A percentile compares a stretch with the other conserved stretches of the same genome.
These are phyloP conservation scores for Danielia oregonensis DNA, from an alignment of 805 yeast species.

Conservation along the genomic window DNA sequence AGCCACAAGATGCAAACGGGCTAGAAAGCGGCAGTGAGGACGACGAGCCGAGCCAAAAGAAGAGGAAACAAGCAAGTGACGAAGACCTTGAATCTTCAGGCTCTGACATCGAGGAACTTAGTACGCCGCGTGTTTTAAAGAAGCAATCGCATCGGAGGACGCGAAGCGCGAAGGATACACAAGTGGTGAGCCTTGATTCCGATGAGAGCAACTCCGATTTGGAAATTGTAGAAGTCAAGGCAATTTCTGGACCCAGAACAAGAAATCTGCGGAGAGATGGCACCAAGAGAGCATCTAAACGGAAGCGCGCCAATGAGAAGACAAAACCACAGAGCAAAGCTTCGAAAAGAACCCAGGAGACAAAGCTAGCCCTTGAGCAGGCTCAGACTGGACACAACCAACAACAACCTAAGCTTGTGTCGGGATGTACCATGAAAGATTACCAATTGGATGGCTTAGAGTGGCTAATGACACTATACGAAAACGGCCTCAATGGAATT, in stretches of 20 bases:
- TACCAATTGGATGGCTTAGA: conserved; percentile 89
- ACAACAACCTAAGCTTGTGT: conserved; percentile 29
- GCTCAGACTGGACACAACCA: conserved; percentile 23
- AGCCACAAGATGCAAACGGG: conserved; percentile 9
- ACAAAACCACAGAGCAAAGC: background rate
- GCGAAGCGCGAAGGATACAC: no score
- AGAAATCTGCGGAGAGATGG: background rate
- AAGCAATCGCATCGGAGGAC: no score
- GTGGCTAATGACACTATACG: conserved; percentile 85
- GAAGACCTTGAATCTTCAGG: no score
- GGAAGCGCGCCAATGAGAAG: background rate
- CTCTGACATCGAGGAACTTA: conserved; percentile 1
- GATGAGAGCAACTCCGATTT: background rate
- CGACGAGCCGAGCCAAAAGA: conserved; percentile 15
- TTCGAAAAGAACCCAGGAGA: conserved; percentile 15
- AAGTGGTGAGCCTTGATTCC: background rate
- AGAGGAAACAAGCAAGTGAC: conserved; percentile 13
- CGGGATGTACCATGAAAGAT: conserved; percentile 61
- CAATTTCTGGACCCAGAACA: background rate
- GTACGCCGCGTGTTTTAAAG: no score
- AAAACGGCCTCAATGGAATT: conserved; percentile 92
- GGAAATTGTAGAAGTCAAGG: background rate
- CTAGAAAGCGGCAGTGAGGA: background rate
- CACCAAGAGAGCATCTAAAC: background rate
- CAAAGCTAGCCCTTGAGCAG: conserved; percentile 22